A percentile compares a stretch with the other conserved stretches of the same genome.
Conservation (phyloP, 1,284 basidiomycete genomes). For the Microbotryum violaceum region DNA sequence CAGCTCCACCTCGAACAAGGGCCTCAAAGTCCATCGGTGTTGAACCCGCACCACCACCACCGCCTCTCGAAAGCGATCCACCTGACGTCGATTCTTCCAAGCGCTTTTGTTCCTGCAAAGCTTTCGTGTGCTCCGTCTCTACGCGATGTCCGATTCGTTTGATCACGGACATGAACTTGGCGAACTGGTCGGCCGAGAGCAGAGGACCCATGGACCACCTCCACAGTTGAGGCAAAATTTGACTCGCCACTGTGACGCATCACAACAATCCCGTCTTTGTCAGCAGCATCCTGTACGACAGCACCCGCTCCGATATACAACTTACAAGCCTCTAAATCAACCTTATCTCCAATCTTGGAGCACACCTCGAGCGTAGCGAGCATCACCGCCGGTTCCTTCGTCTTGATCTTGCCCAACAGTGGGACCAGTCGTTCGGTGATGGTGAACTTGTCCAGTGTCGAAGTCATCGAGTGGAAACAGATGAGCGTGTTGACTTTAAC, state of each 20-base stretch:
- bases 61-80: constrained; percentile 34
- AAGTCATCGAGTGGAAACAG: constrained; percentile 86
- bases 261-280: not conserved
- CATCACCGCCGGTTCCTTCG: constrained; percentile 87
- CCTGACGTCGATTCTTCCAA: constrained; percentile 55
- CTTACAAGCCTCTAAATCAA: constrained; percentile 74
- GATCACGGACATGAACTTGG: constrained; percentile 40
- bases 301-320: not conserved
- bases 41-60: constrained; percentile 38
- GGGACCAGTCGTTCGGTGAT: constrained; percentile 93
- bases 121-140: constrained; percentile 74
- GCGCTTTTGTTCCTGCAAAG: constrained; percentile 70
- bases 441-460: constrained; percentile 87
- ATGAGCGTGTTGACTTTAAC: constrained; percentile 54
- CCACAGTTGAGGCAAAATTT: constrained; percentile 90
- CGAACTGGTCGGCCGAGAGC: constrained; percentile 82
- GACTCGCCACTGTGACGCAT: constrained; percentile 57
- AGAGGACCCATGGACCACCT: constrained; percentile 93
- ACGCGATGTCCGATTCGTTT: constrained; percentile 60
- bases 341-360: constrained; percentile 96
- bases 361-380: constrained; percentile 79
- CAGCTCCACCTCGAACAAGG: constrained; percentile 30
- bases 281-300: not conserved
- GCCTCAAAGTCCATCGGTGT: constrained; percentile 36
- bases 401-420: constrained; percentile 85